These are phyloP conservation scores for Pestalotiopsis sp. DNA, from an alignment of 2,329 filamentous ascomycete genomes.

Conservation along the genomic window DNA sequence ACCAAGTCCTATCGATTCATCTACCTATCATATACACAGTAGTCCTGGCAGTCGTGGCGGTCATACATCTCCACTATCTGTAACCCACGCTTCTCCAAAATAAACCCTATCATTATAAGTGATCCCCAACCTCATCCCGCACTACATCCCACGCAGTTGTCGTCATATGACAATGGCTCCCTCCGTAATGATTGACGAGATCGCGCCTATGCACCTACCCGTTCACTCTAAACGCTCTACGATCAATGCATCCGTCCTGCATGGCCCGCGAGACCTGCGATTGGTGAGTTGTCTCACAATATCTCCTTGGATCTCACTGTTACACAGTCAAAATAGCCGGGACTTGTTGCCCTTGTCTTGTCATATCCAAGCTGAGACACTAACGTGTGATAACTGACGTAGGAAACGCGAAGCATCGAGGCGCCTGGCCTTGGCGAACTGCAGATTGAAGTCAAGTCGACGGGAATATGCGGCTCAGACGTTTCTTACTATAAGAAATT, in stretches of 20 bases:
- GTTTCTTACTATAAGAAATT: slow-evolving; percentile 74
- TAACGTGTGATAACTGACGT: slow-evolving; percentile 18
- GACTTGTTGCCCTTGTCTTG: slow-evolving; percentile 1
- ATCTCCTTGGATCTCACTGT: slow-evolving; percentile 23
- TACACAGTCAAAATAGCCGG: slow-evolving; percentile 26
- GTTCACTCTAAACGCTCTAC: slow-evolving; percentile 42
- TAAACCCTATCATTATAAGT: slow-evolving; percentile 2
- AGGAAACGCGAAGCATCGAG: slow-evolving; percentile 54
- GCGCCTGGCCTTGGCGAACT: slow-evolving; percentile 55
- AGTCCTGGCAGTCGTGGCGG: neutral
- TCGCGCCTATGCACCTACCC: slow-evolving; percentile 45
- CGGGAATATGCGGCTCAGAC: slow-evolving; percentile 71
- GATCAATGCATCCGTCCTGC: slow-evolving; percentile 57
- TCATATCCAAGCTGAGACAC: neutral
- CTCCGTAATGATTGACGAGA: slow-evolving; percentile 45
- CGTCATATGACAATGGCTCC: slow-evolving; percentile 47
- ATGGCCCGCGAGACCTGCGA: slow-evolving; percentile 58
- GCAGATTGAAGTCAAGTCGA: slow-evolving; percentile 66
- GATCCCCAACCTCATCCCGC: slow-evolving; percentile 26
- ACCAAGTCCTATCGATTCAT: neutral
- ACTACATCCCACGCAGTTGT: slow-evolving; percentile 36
- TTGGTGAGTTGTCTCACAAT: slow-evolving; percentile 45
- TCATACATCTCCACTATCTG: neutral
- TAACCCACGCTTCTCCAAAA: neutral
- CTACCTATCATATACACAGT: neutral